Evolutionary conservation across 345 rosid species (phyloP).

Genomic region (Pugionium cornutum): DNA sequence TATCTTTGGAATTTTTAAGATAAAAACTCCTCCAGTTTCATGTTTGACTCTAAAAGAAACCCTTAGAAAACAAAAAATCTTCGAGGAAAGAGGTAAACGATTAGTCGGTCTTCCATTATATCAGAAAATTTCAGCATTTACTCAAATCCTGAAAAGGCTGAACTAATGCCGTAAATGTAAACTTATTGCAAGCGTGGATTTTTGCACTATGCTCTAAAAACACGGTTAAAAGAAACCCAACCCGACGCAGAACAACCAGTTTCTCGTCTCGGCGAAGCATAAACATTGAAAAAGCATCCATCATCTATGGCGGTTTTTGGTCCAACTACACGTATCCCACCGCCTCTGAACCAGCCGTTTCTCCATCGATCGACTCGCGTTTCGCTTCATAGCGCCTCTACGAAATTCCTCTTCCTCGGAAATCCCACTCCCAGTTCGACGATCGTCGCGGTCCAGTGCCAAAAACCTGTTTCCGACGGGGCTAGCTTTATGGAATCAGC

Average conservation of each 20-base stretch:
- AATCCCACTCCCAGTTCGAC: slow-evolving; percentile 40
- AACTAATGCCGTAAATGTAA: no score
- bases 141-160: no score
- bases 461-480: slow-evolving; percentile 43
- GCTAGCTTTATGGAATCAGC: slow-evolving; percentile 35
- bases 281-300: slow-evolving; percentile 3
- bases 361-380: slow-evolving; percentile 37
- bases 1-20: slow-evolving; percentile 3
- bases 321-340: slow-evolving; percentile 44
- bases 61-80: not conserved
- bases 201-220: no score
- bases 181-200: no score
- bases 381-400: slow-evolving; percentile 36
- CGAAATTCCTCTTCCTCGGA: slow-evolving; percentile 33
- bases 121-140: no score
- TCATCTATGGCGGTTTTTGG: slow-evolving; percentile 48
- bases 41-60: not conserved
- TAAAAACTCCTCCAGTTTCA: slow-evolving; percentile 5
- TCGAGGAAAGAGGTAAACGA: no score
- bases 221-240: slow-evolving; percentile 12
- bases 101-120: no score
- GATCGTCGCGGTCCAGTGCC: slow-evolving; percentile 52
- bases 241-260: slow-evolving; percentile 4
- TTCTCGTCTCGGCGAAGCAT: slow-evolving; percentile 6
- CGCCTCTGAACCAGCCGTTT: slow-evolving; percentile 38